Conservation (phyloP, 2,329 filamentous ascomycete species). For the Penicillium sp. region DNA sequence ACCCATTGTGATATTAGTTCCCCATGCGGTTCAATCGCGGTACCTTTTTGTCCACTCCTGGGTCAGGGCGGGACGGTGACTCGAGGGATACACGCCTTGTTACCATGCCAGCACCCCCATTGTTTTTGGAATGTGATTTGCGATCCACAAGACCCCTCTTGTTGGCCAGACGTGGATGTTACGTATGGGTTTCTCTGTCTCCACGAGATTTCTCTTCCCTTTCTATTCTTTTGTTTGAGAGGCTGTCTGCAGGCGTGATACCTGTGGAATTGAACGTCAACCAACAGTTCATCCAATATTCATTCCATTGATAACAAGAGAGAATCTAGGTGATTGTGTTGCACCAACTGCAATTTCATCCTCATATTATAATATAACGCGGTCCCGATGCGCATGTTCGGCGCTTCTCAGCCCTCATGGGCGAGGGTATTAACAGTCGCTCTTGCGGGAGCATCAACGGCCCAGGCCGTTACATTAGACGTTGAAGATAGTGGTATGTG, state of each 20-base stretch:
- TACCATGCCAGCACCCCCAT: constrained; percentile 26
- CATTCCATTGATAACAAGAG: neutral
- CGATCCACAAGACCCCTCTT: constrained; percentile 10
- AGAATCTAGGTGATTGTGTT: neutral
- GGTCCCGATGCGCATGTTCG: constrained; percentile 12
- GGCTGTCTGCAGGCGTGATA: neutral
- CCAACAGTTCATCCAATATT: neutral
- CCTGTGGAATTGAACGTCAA: neutral
- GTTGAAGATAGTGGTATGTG: constrained; percentile 15
- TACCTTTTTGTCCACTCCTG: neutral
- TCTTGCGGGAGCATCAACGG: constrained; percentile 16
- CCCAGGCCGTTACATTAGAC: constrained; percentile 16
- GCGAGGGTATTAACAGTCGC: constrained; percentile 12
- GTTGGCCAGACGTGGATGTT: neutral
- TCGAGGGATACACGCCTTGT: constrained; percentile 21
- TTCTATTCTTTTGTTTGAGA: neutral
- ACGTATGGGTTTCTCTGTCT: neutral
- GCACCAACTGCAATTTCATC: neutral
- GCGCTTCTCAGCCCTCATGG: constrained; percentile 17
- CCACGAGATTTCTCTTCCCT: neutral
- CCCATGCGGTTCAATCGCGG: constrained; percentile 9
- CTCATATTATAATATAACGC: neutral
- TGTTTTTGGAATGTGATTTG: constrained; percentile 21
- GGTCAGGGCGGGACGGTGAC: constrained; percentile 11
- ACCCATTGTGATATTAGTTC: neutral